Evolutionary conservation across 495 filamentous ascomycete species (phyloP), one percentile per base, ranked within the genome.

Genomic region (Penicillium robsamsonii): DNA sequence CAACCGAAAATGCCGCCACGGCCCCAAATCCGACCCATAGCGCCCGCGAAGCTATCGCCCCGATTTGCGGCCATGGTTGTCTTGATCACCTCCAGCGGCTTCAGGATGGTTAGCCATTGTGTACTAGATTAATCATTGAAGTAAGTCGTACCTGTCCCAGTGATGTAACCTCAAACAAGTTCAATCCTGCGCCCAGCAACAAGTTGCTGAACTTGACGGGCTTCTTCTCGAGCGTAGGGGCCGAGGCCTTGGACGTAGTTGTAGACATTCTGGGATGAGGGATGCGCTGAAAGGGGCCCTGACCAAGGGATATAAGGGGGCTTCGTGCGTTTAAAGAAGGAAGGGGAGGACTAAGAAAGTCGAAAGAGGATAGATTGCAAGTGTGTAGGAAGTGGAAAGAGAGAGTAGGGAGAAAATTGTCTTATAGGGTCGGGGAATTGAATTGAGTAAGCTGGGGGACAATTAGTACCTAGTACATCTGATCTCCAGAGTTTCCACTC

Each of bases 141-240:
- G 30, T n/a, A 51, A 35, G 20, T 35, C 59, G 47, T 83, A 88
- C 85, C 81, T 90, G 94, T 72, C 89, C 89, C 66, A 93, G 77
- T 33, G 91, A 87, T 58, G 91, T 95, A 70, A 96, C 92, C 78
- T 96, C 93, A 72, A 96, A 97, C 87, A 98, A 81, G 80, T 98
- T 97, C 77, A 98, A 81, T 45, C 93, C 93, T 66, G 91, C 95
- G 62, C 94, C 94, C 68, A 98, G 82, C 67, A 98, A 80, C 82
- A 98, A 77, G 78, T 97, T 98, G 79, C 91, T 96, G 84, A 97
- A 97, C 84, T 96, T 97, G 82, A 98, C 86, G 59, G 95, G 95
- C 85, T 98, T 97, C 88, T 97, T 97, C 87, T 96, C 92, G 64
- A 92, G 78, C 77, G 72, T 80, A 47, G 59, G 68, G 58, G 65